Evolutionary conservation across 345 rosid genomes (phyloP).

Genomic region (Mangifera indica): DNA sequence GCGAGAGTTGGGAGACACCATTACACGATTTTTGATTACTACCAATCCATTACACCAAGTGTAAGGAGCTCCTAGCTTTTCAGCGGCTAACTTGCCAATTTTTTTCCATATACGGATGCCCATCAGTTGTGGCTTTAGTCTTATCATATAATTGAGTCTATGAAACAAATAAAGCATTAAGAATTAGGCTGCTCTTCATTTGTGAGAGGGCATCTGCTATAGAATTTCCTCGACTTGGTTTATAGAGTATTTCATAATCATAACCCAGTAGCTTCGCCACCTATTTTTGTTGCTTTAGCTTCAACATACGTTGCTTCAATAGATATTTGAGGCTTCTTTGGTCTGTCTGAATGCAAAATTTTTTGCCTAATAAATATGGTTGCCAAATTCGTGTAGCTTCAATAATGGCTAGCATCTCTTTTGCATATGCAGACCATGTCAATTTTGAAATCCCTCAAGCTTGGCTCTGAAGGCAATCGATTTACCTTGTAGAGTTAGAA

Average conservation of each 20-base stretch:
- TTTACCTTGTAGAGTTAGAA: neutral
- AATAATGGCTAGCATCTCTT: neutral
- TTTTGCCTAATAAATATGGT: neutral
- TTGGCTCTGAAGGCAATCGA: neutral
- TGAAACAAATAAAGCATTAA: neutral
- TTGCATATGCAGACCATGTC: neutral
- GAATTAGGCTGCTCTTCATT: neutral
- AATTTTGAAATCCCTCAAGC: neutral
- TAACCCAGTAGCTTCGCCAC: neutral
- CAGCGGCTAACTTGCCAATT: neutral
- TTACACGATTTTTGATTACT: neutral
- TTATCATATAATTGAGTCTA: neutral
- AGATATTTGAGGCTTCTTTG: conserved; percentile 5
- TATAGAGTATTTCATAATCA: neutral
- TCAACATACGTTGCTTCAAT: neutral
- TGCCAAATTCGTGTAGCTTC: neutral
- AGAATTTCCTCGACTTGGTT: neutral
- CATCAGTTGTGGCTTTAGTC: neutral
- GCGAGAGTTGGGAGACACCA: neutral
- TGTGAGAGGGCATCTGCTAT: neutral
- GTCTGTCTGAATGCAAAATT: neutral
- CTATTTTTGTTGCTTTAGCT: neutral
- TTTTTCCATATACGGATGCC: neutral
- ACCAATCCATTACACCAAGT: neutral
- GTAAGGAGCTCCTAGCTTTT: neutral